These are phyloP conservation scores for Xylaria sp. DNA, from an alignment of 2,329 filamentous ascomycete species.

Conservation along the genomic window DNA sequence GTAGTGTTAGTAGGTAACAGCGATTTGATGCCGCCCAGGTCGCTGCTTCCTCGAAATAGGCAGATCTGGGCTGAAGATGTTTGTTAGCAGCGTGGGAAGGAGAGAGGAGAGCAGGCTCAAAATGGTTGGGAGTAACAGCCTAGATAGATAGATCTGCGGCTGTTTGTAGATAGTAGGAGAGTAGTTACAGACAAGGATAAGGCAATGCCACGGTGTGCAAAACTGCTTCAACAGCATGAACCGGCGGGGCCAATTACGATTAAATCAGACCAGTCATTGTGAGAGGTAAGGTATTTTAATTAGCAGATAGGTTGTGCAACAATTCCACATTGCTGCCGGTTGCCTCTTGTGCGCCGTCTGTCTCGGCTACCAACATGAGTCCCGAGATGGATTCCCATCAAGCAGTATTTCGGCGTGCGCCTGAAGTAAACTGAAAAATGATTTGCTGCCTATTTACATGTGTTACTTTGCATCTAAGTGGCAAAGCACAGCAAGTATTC, in stretches of 20 bases:
- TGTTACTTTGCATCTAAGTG: not conserved
- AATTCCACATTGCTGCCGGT: conserved; percentile 2
- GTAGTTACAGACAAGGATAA: not conserved
- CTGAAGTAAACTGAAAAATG: not conserved
- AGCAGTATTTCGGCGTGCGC: not conserved
- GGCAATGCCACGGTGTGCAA: conserved; percentile 14
- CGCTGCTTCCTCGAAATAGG: not conserved
- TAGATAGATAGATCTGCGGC: not conserved
- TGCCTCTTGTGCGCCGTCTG: conserved; percentile 1
- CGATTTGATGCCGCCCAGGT: not conserved
- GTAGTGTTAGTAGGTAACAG: not conserved
- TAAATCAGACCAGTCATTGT: conserved; percentile 19
- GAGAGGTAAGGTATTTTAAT: not conserved
- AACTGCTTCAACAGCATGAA: conserved; percentile 25
- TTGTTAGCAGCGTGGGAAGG: conserved; percentile 1
- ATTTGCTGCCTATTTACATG: not conserved
- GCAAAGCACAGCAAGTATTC: not conserved
- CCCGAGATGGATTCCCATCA: not conserved
- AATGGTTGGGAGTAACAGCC: conserved; percentile 7
- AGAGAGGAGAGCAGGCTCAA: not conserved
- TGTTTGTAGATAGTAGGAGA: conserved; percentile 24
- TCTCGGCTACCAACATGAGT: conserved; percentile 13
- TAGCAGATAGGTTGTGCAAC: conserved; percentile 29
- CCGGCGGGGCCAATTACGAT: conserved; percentile 30
- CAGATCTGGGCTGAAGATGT: not conserved